Evolutionary conservation across 176 grass and related monocot genomes (phyloP), one percentile per base, ranked within the genome.

Genomic region (Pontederia paniculata): DNA sequence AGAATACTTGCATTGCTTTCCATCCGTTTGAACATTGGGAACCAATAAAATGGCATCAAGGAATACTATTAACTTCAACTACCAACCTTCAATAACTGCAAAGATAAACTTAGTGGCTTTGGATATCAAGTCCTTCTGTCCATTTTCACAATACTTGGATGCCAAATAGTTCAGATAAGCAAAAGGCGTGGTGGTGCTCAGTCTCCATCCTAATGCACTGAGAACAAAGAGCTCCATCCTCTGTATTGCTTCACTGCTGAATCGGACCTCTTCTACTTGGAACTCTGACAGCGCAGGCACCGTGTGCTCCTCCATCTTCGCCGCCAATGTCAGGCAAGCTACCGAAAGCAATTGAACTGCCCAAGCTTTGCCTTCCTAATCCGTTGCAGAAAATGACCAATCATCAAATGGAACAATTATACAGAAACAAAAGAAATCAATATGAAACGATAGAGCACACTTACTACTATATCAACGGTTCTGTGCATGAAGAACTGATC

Each of bases 201-300:
- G 17, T 14, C 62, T 45, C 62, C 62, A 65, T 23, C 50, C 47
- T 9, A 65, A 50, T 16, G 62, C 50, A 37, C 22, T 65, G 22
- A 65, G 50, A 16, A 65, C 62, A 1, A 65, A 15, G 20, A 65
- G 62, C 22, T 65, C 62, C 62, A 65, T 65, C 15, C 45, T 50
- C 47, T 50, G 62, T 25, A 50, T 31, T 50, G 62, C 62, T 15
- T 51, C 21, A 47, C 21, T 18, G 45, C 21, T 37, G 23, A 65
- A 65, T 31, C 21, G 21, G 45, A 17, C 48, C 7, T 23, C 62
- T 3, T 50, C 21, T 11, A 51, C 19, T n/a, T 16, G 21, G 45
- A 50, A 50, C 12, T 65, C 62, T 17, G 62, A 51, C 14, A 65
- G 19, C 14, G 47, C 20, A 12, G 62, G 62, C 62, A 31, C 47